Evolutionary conservation across 768 basidiomycete species (phyloP).

Genomic region (Trametopsis cervina): DNA sequence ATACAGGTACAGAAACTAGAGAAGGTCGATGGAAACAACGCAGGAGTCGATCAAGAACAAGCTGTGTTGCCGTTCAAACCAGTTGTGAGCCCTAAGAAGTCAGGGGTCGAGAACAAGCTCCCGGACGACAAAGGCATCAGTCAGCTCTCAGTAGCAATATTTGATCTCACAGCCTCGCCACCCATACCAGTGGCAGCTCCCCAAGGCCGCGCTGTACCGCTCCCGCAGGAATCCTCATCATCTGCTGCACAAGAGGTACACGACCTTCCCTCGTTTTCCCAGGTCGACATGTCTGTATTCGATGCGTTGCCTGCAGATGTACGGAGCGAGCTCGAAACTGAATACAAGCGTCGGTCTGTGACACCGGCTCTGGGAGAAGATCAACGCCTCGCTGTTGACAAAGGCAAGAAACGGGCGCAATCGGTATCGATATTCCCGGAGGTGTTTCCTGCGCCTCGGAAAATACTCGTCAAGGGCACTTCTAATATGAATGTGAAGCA

Average conservation of each 20-base stretch:
- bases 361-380: slow-evolving; percentile 31
- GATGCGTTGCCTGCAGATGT: slow-evolving; percentile 66
- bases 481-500: slow-evolving; percentile 37
- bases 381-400: slow-evolving; percentile 1
- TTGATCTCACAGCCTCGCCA: neutral
- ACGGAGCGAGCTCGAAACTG: slow-evolving; percentile 58
- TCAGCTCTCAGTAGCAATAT: neutral
- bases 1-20: slow-evolving; percentile 91
- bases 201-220: neutral
- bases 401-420: slow-evolving; percentile 5
- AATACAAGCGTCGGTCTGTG: slow-evolving; percentile 55
- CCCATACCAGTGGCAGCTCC: no score
- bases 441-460: slow-evolving; percentile 8
- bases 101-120: neutral
- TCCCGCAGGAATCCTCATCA: no score
- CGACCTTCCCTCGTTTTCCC: slow-evolving; percentile 66
- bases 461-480: slow-evolving; percentile 26
- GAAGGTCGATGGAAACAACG: slow-evolving; percentile 26
- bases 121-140: neutral
- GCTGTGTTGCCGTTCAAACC: slow-evolving; percentile 51
- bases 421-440: slow-evolving; percentile 1
- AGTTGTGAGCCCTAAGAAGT: slow-evolving; percentile 10
- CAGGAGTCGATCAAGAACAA: slow-evolving; percentile 43
- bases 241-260: neutral
- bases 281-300: slow-evolving; percentile 66